These are phyloP conservation scores for Collybia sp. DNA, from an alignment of 768 basidiomycete species.

Conservation along the genomic window DNA sequence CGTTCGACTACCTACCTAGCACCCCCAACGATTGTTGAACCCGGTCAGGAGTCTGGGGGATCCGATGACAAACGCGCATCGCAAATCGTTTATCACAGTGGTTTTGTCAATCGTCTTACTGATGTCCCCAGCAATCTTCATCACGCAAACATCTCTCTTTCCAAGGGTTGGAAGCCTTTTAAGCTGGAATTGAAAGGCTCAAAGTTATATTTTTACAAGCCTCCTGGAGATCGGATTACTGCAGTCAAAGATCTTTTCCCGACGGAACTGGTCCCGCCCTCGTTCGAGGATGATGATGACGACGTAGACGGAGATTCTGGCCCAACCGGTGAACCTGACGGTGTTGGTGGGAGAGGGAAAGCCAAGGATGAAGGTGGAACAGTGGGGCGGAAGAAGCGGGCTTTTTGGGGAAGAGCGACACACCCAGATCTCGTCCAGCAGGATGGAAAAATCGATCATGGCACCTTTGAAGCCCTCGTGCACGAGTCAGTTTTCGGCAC, in stretches of 20 bases:
- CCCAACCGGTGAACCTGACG: constrained; percentile 14
- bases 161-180: constrained; percentile 84
- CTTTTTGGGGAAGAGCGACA: constrained; percentile 72
- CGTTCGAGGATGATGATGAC: constrained; percentile 42
- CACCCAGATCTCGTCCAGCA: constrained; percentile 65
- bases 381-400: constrained; percentile 51
- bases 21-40: constrained; percentile 46
- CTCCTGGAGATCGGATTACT: constrained; percentile 60
- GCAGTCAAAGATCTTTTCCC: constrained; percentile 77
- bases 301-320: constrained; percentile 12
- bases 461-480: constrained; percentile 72
- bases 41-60: constrained; percentile 22
- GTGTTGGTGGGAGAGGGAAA: constrained; percentile 20
- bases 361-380: constrained; percentile 18
- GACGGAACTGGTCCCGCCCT: constrained; percentile 49
- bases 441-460: constrained; percentile 46
- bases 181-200: constrained; percentile 82
- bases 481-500: constrained; percentile 83
- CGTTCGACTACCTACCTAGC: constrained; percentile 34
- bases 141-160: constrained; percentile 30
- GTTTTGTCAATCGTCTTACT: constrained; percentile 72
- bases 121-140: constrained; percentile 37
- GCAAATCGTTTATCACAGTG: constrained; percentile 71
- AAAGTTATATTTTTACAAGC: constrained; percentile 85
- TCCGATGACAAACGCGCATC: constrained; percentile 53